Conservation (phyloP, 225 moss, liverwort and hornwort genomes). For the Marchantia paleacea region DNA sequence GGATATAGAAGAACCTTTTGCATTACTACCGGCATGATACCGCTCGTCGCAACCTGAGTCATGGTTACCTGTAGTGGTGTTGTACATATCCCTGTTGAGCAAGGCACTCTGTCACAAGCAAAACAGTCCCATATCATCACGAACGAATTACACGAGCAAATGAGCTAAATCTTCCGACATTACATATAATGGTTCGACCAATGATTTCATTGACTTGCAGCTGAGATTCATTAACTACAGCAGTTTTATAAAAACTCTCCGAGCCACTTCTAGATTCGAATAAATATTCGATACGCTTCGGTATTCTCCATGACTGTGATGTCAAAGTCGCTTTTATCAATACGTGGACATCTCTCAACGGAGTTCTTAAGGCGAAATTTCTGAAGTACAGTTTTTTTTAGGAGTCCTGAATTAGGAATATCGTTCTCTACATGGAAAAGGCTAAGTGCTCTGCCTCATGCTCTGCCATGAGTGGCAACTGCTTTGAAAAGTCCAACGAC, state of each 20-base stretch:
- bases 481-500: no score
- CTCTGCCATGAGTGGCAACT: no score
- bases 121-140: neutral
- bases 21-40: constrained; percentile 28
- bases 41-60: constrained; percentile 41
- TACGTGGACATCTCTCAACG: no score
- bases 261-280: neutral
- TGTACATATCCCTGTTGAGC: constrained; percentile 51
- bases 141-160: neutral
- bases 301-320: neutral
- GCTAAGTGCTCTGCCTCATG: no score
- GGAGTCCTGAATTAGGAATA: no score
- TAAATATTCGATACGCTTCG: neutral
- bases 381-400: no score
- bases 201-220: neutral
- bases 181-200: neutral
- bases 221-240: neutral
- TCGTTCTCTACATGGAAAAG: no score
- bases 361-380: no score
- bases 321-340: no score
- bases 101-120: constrained; percentile 45
- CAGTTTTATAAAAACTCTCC: neutral
- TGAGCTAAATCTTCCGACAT: neutral
- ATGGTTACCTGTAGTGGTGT: constrained; percentile 52
- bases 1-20: constrained; percentile 52